These are phyloP conservation scores for Bothia castanella DNA, from an alignment of 1,284 basidiomycete species.

Conservation along the genomic window DNA sequence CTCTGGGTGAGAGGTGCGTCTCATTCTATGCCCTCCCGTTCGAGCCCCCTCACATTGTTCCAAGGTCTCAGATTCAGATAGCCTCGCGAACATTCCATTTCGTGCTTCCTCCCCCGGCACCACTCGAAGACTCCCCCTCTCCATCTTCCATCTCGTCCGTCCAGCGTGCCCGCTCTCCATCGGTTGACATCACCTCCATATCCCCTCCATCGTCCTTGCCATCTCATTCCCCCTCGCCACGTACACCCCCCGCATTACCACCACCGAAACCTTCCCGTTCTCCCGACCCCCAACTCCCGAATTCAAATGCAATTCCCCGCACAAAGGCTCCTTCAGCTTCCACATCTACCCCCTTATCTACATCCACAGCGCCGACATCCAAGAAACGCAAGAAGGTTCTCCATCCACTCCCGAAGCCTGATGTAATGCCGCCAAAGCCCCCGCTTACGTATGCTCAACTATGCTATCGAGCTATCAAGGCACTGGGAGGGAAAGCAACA, in stretches of 20 bases:
- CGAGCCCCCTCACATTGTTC: conserved; percentile 5
- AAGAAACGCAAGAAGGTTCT: conserved; percentile 71
- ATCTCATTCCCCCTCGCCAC: conserved; percentile 64
- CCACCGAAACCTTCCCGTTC: conserved; percentile 38
- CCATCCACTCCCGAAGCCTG: conserved; percentile 54
- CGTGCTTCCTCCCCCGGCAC: conserved; percentile 74
- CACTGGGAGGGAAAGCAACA: conserved; percentile 79
- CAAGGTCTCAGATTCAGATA: conserved; percentile 98
- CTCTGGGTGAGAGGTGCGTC: conserved; percentile 75
- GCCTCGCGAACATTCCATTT: conserved; percentile 98
- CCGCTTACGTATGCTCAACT: conserved; percentile 74
- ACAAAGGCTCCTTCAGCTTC: conserved; percentile 37
- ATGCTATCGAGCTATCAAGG: conserved; percentile 75
- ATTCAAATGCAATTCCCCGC: conserved; percentile 58
- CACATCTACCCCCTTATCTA: conserved; percentile 8
- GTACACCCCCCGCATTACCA: conserved; percentile 30
- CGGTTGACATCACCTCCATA: conserved; percentile 75
- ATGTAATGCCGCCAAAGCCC: conserved; percentile 77
- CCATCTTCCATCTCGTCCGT: conserved; percentile 66
- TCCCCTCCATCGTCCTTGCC: conserved; percentile 78
- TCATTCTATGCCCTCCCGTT: conserved; percentile 5
- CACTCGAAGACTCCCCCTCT: conserved; percentile 70
- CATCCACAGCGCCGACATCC: conserved; percentile 26
- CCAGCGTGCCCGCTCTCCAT: conserved; percentile 59
- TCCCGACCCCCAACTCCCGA: conserved; percentile 50